Base-by-base conservation (phyloP, 495 filamentous ascomycete genomes). In the Staphylotrichum longicolle region DNA sequence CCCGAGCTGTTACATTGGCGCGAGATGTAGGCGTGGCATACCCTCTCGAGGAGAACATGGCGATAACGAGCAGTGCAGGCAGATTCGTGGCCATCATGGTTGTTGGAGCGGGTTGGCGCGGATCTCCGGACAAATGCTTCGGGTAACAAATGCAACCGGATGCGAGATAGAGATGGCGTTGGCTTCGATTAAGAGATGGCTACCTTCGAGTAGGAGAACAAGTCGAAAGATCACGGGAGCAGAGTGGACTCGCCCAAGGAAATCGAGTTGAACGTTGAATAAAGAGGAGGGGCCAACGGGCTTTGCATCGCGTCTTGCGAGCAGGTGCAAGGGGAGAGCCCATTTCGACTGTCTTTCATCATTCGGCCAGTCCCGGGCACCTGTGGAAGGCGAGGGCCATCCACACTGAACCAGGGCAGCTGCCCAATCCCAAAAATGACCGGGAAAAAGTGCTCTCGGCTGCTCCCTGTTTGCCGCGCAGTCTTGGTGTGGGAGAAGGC, bases 31-130 rank as follows among this genome's bases (percentile, higher is more conserved):
- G 59, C 15, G 58, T 54, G 33, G 48, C 48, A 32, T 61, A 40
- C 15, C 49, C 58, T 33, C 49, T 7, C 10, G 47, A 54, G 63
- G 54, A 48, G 14, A 65, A 32, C 42, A 65, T 37, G 7, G 52
- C 63, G 1, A 58, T 44, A 9, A 47, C 53, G 12, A 68, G 61
- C 32, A 68, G 34, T 2, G 54, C 41, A 9, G 47, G n/a, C n/a
- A 57, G 10, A 14, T 32, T 49, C 15, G 34, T 58, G 8, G 15
- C 35, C 9, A 45, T 4, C 51, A 63, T 60, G 56, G 50, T 52
- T 37, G 55, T 27, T 9, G 45, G 37, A 5, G 41, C 7, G 52
- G 20, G 14, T 12, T 41, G 41, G 48, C 7, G 50, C 39, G 35
- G 33, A 30, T 44, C 10, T n/a, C 12, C 12, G 1, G 30, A 46